Base-by-base conservation (phyloP, 2,329 filamentous ascomycete genomes). In the Trichoderma harzianum region DNA sequence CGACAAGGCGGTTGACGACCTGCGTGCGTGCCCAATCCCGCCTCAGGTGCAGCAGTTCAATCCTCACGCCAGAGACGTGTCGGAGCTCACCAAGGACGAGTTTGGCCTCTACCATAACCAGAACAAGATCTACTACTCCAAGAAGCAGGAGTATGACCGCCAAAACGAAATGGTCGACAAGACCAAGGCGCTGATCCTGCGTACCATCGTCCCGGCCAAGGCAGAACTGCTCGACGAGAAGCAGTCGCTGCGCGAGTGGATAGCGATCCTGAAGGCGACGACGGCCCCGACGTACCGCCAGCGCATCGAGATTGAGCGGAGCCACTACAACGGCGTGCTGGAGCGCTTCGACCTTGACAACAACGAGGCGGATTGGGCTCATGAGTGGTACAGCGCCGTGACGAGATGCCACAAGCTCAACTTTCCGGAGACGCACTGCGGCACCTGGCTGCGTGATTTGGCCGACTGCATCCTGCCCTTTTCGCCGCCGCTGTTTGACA, bases 71-170 rank as follows among this genome's bases (percentile, higher is more conserved):
- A 57, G 61, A 47, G 60, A 65, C 24, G 69, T 71, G 30, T 65
- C 69, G 69, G 69, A 71, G 36, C 61, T 71, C 18, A 71, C 69
- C 21, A 58, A 58, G 69, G 69, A 71, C 51, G 69, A 71, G 21
- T 65, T 65, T 14, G 26, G 36, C 26, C 36, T 21, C 8, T 71
- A 65, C 24, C 61, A 71, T 12, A 53, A 53, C 61, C 61, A 71
- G 36, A 65, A 71, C 53, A 65, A 65, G 53, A 47, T 65, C 18
- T 65, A 71, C 69, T 65, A 64, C 28, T 57, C 60, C 60, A 58
- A 58, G 51, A 65, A 65, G 26, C 60, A 71, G 21, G 69, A 65
- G 28, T 71, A 28, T 21, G 69, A 65, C 36, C 51, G 51, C 51
- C 69, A 65, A 5, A 53, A 28, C 21, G 69, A 65, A 7, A 65